Evolutionary conservation across 805 yeast genomes (phyloP).

Genomic region (Tanozyma kutaoensis): DNA sequence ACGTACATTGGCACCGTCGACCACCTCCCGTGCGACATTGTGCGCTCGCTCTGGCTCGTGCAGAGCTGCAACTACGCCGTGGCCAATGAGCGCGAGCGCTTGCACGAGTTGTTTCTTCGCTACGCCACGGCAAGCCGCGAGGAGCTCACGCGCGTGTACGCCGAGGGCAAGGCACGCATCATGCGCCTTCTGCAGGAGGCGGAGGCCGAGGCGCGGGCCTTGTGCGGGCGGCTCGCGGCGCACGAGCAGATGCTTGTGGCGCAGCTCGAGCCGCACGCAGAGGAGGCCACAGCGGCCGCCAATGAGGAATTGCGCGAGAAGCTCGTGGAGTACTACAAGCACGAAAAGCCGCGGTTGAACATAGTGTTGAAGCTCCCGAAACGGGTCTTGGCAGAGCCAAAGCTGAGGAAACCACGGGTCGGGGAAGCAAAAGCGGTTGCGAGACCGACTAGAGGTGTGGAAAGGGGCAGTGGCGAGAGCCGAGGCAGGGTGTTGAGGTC

Average conservation of each 20-base stretch:
- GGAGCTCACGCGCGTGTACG: too few relatives aligned
- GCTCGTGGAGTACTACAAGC: slow-evolving; percentile 18
- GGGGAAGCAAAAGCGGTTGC: background rate
- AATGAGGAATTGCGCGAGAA: slow-evolving; percentile 8
- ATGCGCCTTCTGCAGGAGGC: too few relatives aligned
- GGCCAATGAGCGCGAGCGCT: slow-evolving; percentile 8
- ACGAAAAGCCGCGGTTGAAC: slow-evolving; percentile 5
- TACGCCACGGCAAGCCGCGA: too few relatives aligned
- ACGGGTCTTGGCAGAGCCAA: background rate
- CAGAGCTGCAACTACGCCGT: slow-evolving; percentile 21
- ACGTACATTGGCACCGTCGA: slow-evolving; percentile 28
- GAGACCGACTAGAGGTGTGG: background rate
- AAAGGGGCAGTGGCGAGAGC: slow-evolving; percentile 1
- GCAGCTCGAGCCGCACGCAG: slow-evolving; percentile 11
- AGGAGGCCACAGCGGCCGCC: slow-evolving; percentile 3
- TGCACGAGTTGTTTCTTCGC: slow-evolving; percentile 7
- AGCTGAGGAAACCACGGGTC: too few relatives aligned
- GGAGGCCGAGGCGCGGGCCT: slow-evolving; percentile 6
- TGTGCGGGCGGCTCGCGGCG: slow-evolving; percentile 16
- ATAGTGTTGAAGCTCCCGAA: slow-evolving; percentile 5
- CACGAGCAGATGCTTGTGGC: slow-evolving; percentile 13
- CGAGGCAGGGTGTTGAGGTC: too few relatives aligned
- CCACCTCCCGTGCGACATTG: slow-evolving; percentile 29
- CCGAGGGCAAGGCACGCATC: too few relatives aligned
- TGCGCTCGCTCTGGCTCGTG: slow-evolving; percentile 28